A percentile compares a stretch with the other conserved stretches of the same genome.
phyloP scores from a whole-genome alignment of 345 rosid species.

The Ceriops decandra region DNA sequence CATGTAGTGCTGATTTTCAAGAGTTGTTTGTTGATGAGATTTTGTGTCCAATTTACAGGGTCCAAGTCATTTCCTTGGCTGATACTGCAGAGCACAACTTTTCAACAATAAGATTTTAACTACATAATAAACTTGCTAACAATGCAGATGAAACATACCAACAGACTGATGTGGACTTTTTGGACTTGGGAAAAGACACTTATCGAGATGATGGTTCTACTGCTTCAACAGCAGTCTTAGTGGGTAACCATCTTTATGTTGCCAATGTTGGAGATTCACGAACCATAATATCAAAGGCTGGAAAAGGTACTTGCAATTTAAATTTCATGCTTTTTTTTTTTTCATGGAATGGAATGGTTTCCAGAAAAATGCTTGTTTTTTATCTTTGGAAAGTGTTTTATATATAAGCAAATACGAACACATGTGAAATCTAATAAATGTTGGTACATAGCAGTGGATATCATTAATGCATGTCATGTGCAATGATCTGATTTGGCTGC shows the following conservation, averaged over 20 bases:
- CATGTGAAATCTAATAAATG: no score
- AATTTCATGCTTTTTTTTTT: not conserved
- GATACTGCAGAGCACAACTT: not conserved
- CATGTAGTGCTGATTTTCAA: no score
- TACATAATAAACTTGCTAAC: not conserved
- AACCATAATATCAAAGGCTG: constrained; percentile 83
- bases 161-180: constrained; percentile 81
- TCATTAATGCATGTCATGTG: no score
- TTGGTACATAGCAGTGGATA: no score
- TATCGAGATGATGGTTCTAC: constrained; percentile 98
- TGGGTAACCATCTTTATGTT: constrained; percentile 87
- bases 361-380: not conserved
- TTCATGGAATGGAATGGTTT: constrained; percentile 2
- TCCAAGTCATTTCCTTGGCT: no score
- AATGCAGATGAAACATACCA: constrained; percentile 81
- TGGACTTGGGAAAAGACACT: constrained; percentile 72
- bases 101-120: not conserved
- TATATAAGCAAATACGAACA: no score
- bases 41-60: no score
- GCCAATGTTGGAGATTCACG: constrained; percentile 99
- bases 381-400: no score
- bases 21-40: no score
- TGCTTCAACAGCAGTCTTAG: constrained; percentile 92
- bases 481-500: no score
- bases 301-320: constrained; percentile 53